Evolutionary conservation across 768 basidiomycete species (phyloP).

Genomic region (Roridomyces roridus): DNA sequence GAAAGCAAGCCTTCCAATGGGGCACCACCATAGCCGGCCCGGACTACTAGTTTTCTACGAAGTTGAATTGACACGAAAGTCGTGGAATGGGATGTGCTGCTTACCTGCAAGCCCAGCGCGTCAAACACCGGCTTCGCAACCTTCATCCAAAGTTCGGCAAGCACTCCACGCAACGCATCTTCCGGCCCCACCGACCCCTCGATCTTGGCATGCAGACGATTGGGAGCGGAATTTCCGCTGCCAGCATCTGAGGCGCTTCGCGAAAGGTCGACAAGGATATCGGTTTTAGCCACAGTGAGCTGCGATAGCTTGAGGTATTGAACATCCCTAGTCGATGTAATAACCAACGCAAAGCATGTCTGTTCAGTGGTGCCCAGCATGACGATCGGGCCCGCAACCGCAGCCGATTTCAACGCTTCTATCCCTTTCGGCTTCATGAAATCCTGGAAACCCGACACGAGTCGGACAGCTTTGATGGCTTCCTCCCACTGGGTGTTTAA

Average conservation of each 20-base stretch:
- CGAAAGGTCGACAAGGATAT: neutral
- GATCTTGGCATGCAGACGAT: too few species aligned
- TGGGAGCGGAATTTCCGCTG: neutral
- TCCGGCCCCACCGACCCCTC: too few species aligned
- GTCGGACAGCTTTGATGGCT: conserved; percentile 17
- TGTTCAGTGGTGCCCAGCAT: conserved; percentile 11
- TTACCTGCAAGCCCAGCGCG: too few species aligned
- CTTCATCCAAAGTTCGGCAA: too few species aligned
- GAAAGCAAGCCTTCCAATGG: neutral
- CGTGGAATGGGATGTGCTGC: too few species aligned
- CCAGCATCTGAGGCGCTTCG: neutral
- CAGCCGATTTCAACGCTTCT: neutral
- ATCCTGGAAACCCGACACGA: conserved; percentile 23
- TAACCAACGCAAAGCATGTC: conserved; percentile 20
- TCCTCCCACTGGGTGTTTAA: conserved; percentile 28
- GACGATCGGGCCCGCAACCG: conserved; percentile 14
- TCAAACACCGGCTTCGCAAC: too few species aligned
- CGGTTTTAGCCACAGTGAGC: neutral
- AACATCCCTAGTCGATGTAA: neutral
- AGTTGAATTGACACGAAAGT: too few species aligned
- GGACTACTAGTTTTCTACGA: neutral
- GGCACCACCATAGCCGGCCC: conserved; percentile 3
- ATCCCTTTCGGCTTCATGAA: conserved; percentile 27
- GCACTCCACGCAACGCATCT: too few species aligned
- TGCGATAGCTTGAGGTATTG: neutral